phyloP scores from a whole-genome alignment of 306 rosid species.

The Sicyos edulis region DNA sequence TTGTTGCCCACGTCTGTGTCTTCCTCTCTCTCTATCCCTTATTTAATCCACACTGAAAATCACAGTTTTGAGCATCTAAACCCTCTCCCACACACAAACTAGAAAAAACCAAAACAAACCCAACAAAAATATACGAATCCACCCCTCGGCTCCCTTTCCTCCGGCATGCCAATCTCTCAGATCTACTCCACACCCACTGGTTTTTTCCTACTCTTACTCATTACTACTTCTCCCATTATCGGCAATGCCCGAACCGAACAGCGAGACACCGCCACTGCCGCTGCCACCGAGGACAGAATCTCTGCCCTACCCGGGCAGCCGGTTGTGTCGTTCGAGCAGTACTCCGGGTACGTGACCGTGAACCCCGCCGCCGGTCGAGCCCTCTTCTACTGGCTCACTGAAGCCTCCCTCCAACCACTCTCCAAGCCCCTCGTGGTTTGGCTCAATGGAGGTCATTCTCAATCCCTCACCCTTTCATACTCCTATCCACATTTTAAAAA shows the following conservation, averaged over 20 bases:
- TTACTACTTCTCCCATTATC: not conserved
- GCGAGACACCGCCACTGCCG: conserved; percentile 15
- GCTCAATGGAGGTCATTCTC: conserved; percentile 87
- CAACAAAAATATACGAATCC: not conserved
- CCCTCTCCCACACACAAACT: conserved; percentile 24
- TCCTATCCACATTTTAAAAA: not conserved
- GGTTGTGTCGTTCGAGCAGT: conserved; percentile 62
- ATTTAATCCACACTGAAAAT: conserved; percentile 52
- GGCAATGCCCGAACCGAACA: not conserved
- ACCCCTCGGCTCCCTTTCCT: conserved; percentile 1
- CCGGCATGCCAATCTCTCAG: conserved; percentile 39
- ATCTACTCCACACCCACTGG: conserved; percentile 32
- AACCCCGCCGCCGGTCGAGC: conserved; percentile 72
- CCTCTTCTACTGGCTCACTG: conserved; percentile 98
- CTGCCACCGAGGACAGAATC: conserved; percentile 60
- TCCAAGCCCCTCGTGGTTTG: conserved; percentile 74
- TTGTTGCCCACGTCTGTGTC: not conserved
- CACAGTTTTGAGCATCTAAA: conserved; percentile 33
- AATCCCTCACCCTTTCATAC: not conserved
- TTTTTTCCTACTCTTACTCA: conserved; percentile 27
- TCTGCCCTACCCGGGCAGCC: conserved; percentile 82
- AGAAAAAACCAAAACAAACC: conserved; percentile 8
- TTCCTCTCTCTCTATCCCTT: conserved; percentile 33
- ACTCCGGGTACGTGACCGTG: conserved; percentile 89
- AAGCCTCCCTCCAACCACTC: conserved; percentile 48